Conservation (phyloP, 169 alveolate species). For the Miamiensis avidus region DNA sequence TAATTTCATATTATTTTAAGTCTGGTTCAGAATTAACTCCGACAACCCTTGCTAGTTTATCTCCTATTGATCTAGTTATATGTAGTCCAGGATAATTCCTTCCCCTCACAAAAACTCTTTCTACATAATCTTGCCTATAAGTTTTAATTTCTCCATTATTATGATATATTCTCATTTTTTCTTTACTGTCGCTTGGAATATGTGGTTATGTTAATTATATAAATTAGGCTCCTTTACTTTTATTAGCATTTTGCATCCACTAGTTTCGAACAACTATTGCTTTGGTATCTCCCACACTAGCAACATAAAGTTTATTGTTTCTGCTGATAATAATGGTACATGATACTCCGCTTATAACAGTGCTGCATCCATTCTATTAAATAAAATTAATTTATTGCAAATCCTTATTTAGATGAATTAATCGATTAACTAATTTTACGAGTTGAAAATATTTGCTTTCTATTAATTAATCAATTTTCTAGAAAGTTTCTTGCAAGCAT, state of each 20-base stretch:
- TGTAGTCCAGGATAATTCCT: conserved; percentile 50
- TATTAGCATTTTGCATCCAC: background rate
- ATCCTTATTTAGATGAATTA: background rate
- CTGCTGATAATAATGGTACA: background rate
- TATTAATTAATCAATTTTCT: background rate
- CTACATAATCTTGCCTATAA: background rate
- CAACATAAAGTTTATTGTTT: background rate
- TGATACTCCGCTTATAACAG: background rate
- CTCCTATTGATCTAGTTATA: conserved; percentile 58
- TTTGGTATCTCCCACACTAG: background rate
- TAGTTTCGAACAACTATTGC: background rate
- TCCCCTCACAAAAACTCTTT: background rate
- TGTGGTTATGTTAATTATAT: background rate
- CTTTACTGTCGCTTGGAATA: background rate
- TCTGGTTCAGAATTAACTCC: background rate
- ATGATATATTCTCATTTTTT: background rate
- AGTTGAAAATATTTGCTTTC: background rate
- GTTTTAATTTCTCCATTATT: background rate
- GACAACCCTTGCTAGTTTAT: background rate
- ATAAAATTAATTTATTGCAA: background rate
- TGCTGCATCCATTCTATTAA: background rate
- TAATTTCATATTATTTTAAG: background rate
- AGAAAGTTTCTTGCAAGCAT: background rate
- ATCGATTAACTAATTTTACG: too few relatives aligned
- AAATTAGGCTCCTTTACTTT: too few relatives aligned